Conservation (phyloP, 1,139 yeast genomes). For the Geotrichum citri-aurantii region DNA sequence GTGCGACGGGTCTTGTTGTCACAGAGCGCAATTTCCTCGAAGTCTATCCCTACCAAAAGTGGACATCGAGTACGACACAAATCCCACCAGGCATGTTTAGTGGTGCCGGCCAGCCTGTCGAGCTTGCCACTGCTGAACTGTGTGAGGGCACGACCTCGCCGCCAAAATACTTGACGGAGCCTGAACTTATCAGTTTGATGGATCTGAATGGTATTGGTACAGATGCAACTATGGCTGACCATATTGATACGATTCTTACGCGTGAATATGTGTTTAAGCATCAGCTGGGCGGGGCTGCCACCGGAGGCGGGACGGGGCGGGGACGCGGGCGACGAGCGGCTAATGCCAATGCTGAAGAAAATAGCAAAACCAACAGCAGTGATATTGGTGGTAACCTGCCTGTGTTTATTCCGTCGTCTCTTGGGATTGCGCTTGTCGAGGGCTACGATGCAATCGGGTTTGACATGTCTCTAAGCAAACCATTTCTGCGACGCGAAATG, state of each 20-base stretch:
- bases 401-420: conserved; percentile 62
- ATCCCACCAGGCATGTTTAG: conserved; percentile 57
- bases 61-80: conserved; percentile 55
- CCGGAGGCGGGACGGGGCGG: conserved; percentile 16
- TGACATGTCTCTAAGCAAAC: conserved; percentile 74
- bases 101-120: conserved; percentile 48
- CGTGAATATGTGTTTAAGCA: conserved; percentile 61
- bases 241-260: conserved; percentile 69
- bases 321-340: conserved; percentile 20
- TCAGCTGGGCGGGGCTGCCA: conserved; percentile 15
- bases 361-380: not conserved
- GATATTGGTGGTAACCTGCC: conserved; percentile 11
- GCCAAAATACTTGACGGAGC: conserved; percentile 81
- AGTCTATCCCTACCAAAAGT: conserved; percentile 59
- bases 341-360: not conserved
- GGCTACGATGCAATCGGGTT: conserved; percentile 80
- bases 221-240: conserved; percentile 98
- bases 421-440: conserved; percentile 84
- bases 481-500: conserved; percentile 72
- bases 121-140: conserved; percentile 51
- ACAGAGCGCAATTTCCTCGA: conserved; percentile 71
- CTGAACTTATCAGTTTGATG: conserved; percentile 89
- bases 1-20: conserved; percentile 67
- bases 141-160: conserved; percentile 73
- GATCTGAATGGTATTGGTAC: conserved; percentile 98